These are phyloP conservation scores for Kwoniella dejecticola DNA, from an alignment of 768 basidiomycete species.

Conservation along the genomic window DNA sequence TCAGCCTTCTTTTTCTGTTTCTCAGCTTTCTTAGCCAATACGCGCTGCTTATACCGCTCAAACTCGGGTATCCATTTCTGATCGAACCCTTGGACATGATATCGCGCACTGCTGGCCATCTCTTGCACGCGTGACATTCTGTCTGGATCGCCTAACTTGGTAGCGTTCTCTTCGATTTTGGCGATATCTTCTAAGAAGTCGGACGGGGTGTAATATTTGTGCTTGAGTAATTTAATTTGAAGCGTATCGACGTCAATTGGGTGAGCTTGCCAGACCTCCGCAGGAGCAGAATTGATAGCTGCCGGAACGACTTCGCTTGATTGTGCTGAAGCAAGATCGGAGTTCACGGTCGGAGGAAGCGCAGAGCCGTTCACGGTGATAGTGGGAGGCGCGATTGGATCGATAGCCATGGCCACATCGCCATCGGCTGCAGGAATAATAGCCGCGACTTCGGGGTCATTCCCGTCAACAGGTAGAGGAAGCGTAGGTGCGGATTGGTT, in stretches of 20 bases:
- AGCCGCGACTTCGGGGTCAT: conserved; percentile 1
- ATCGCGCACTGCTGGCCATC: conserved; percentile 75
- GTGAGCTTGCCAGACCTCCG: conserved; percentile 56
- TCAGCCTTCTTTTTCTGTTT: conserved; percentile 42
- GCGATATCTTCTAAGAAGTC: conserved; percentile 73
- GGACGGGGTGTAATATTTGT: conserved; percentile 80
- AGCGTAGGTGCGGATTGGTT: conserved; percentile 29
- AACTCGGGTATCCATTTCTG: conserved; percentile 74
- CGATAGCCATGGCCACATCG: conserved; percentile 15
- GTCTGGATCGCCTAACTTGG: conserved; percentile 71
- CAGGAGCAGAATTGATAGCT: no score
- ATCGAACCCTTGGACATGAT: conserved; percentile 58
- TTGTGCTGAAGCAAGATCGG: neutral
- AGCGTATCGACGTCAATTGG: conserved; percentile 92
- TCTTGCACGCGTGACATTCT: conserved; percentile 78
- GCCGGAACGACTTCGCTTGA: conserved; percentile 5
- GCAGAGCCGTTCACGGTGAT: neutral
- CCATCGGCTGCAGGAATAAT: neutral
- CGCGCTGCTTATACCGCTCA: conserved; percentile 74
- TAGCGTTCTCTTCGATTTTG: conserved; percentile 60
- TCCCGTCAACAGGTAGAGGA: neutral
- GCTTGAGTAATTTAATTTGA: conserved; percentile 78
- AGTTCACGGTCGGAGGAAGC: neutral
- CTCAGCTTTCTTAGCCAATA: conserved; percentile 62
- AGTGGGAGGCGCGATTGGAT: neutral